Evolutionary conservation across 2,329 filamentous ascomycete species (phyloP).

Genomic region (Hypoxylon sp.): DNA sequence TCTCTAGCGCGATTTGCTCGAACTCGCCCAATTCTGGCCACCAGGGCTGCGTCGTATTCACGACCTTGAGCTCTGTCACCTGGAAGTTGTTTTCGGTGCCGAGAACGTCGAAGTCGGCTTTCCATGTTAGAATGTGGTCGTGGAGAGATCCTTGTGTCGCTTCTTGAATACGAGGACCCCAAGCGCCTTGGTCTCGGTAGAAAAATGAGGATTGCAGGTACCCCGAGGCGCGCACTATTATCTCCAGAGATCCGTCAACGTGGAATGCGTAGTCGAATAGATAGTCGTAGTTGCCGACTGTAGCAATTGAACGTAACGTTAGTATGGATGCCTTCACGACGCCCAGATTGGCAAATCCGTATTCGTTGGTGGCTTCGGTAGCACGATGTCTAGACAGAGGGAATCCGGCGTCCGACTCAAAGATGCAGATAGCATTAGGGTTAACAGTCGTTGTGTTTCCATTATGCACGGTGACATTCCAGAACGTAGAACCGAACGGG

Average conservation of each 20-base stretch:
- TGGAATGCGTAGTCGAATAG: slow-evolving; percentile 57
- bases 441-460: slow-evolving; percentile 52
- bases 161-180: slow-evolving; percentile 49
- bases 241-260: slow-evolving; percentile 57
- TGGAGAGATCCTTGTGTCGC: slow-evolving; percentile 50
- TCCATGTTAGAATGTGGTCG: slow-evolving; percentile 52
- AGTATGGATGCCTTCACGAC: slow-evolving; percentile 55
- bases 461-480: slow-evolving; percentile 54
- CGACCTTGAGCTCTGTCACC: slow-evolving; percentile 51
- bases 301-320: slow-evolving; percentile 58
- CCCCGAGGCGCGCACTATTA: slow-evolving; percentile 57
- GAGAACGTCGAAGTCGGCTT: slow-evolving; percentile 53
- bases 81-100: slow-evolving; percentile 50
- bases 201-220: slow-evolving; percentile 56
- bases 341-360: slow-evolving; percentile 53
- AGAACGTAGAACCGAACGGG: slow-evolving; percentile 58
- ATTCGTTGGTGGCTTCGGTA: slow-evolving; percentile 45
- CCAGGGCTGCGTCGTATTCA: slow-evolving; percentile 51
- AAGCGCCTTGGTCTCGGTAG: slow-evolving; percentile 44
- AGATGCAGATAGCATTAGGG: slow-evolving; percentile 58
- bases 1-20: slow-evolving; percentile 53
- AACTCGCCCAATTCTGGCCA: slow-evolving; percentile 54
- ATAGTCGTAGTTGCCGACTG: slow-evolving; percentile 62
- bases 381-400: slow-evolving; percentile 57
- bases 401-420: slow-evolving; percentile 57